These are phyloP conservation scores for Casaregolazyma suthepensis DNA, from an alignment of 1,139 yeast species.

Conservation along the genomic window DNA sequence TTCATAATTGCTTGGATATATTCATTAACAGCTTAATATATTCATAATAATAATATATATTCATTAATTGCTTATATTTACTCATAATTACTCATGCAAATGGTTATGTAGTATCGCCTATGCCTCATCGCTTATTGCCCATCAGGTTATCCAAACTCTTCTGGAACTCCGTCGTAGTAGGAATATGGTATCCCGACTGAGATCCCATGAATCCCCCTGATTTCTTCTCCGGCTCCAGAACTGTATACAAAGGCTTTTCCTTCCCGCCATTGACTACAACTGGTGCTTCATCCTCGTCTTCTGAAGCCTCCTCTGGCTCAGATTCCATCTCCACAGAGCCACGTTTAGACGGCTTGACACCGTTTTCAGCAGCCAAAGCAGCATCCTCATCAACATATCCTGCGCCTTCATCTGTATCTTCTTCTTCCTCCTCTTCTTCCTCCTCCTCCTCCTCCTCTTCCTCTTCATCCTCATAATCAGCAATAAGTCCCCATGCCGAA, in stretches of 20 bases:
- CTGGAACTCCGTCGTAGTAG: constrained; percentile 16
- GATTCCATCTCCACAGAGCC: constrained; percentile 11
- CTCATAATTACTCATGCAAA: constrained; percentile 1
- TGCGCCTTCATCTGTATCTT: constrained; percentile 18
- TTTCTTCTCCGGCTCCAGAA: constrained; percentile 35
- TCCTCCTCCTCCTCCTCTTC: constrained; percentile 31
- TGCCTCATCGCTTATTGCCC: constrained; percentile 1
- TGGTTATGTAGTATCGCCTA: no score
- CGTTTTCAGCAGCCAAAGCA: constrained; percentile 17
- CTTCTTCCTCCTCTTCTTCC: constrained; percentile 26
- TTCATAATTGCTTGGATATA: no score
- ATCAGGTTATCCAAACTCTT: constrained; percentile 12
- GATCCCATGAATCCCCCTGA: constrained; percentile 23
- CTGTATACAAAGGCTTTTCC: constrained; percentile 35
- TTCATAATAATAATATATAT: background rate
- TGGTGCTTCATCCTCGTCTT: constrained; percentile 10
- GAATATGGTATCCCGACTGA: constrained; percentile 21
- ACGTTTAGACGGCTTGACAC: background rate
- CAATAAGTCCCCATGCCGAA: constrained; percentile 30
- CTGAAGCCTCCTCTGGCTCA: constrained; percentile 14
- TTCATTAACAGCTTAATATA: no score
- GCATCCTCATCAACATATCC: constrained; percentile 27
- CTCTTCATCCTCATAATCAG: constrained; percentile 30
- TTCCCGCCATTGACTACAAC: constrained; percentile 9
- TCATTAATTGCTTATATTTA: background rate